Evolutionary conservation across 2,329 filamentous ascomycete species (phyloP).

Genomic region (Curvularia sp.): DNA sequence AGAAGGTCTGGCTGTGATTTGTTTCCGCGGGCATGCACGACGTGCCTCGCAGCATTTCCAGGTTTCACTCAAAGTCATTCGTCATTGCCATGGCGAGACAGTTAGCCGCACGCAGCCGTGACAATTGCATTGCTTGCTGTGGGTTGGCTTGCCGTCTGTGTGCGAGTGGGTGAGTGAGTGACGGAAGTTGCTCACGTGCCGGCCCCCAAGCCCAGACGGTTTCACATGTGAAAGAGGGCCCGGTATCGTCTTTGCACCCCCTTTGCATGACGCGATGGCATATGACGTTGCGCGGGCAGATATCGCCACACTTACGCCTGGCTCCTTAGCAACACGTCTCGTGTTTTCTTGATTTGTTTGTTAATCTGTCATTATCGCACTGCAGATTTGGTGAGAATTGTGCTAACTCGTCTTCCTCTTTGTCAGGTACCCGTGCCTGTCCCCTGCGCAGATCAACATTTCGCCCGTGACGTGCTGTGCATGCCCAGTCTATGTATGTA

Average conservation of each 20-base stretch:
- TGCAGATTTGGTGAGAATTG: not conserved
- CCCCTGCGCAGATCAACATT: constrained; percentile 8
- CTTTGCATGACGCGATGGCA: constrained; percentile 22
- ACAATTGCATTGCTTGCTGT: constrained; percentile 5
- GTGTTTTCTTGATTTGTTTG: not conserved
- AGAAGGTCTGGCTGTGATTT: constrained; percentile 14
- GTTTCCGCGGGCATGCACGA: constrained; percentile 16
- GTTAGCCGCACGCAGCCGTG: constrained; percentile 3
- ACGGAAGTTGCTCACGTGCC: constrained; percentile 5
- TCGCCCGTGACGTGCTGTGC: not conserved
- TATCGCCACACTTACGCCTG: not conserved
- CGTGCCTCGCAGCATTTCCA: constrained; percentile 14
- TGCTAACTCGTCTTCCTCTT: not conserved
- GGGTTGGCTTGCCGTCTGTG: too few relatives aligned
- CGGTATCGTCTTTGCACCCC: constrained; percentile 6
- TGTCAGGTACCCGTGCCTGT: constrained; percentile 9
- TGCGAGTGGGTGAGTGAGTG: not conserved
- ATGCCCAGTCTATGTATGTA: not conserved
- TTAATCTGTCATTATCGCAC: too few relatives aligned
- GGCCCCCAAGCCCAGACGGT: constrained; percentile 12
- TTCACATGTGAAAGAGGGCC: constrained; percentile 27
- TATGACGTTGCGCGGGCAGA: not conserved
- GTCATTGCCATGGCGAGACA: constrained; percentile 22
- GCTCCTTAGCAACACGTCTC: not conserved
- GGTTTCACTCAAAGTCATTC: constrained; percentile 19